Evolutionary conservation across 1,284 basidiomycete species (phyloP).

Genomic region (Boletellus sp.): DNA sequence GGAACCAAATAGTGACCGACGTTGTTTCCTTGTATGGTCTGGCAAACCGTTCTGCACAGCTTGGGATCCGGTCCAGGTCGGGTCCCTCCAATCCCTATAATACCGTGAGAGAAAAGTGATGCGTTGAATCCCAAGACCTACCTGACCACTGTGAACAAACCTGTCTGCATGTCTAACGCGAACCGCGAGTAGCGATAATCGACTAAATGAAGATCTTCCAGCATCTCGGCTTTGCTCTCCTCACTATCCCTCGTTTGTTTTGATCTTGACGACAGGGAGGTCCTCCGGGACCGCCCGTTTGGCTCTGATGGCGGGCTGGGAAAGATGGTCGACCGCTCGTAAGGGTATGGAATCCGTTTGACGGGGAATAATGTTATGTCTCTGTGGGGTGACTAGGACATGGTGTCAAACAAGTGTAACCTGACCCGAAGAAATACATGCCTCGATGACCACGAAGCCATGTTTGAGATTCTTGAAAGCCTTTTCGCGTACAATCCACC

Average conservation of each 20-base stretch:
- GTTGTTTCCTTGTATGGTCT: constrained; percentile 55
- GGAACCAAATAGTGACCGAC: constrained; percentile 74
- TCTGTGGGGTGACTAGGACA: constrained; percentile 68
- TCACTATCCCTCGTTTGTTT: constrained; percentile 29
- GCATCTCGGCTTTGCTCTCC: constrained; percentile 32
- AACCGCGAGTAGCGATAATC: constrained; percentile 91
- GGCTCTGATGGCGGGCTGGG: constrained; percentile 33
- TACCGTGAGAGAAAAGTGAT: constrained; percentile 5
- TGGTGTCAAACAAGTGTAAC: background rate
- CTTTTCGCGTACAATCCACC: constrained; percentile 80
- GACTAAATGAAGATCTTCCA: constrained; percentile 56
- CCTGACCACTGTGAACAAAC: constrained; percentile 82
- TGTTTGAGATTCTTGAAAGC: constrained; percentile 73
- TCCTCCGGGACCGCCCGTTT: constrained; percentile 23
- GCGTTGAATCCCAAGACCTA: constrained; percentile 27
- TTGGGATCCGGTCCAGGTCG: constrained; percentile 63
- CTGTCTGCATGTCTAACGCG: constrained; percentile 80
- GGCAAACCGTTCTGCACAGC: constrained; percentile 66
- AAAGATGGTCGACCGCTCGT: constrained; percentile 78
- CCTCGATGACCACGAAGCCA: constrained; percentile 88
- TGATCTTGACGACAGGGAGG: constrained; percentile 22
- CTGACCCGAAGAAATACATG: constrained; percentile 38
- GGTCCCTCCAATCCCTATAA: constrained; percentile 88
- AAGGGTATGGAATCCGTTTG: constrained; percentile 66
- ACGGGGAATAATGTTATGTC: constrained; percentile 79